A percentile compares a stretch with the other conserved stretches of the same genome.
Conservation (phyloP, 148 eudicot species). For the Rhododendron simsii region DNA sequence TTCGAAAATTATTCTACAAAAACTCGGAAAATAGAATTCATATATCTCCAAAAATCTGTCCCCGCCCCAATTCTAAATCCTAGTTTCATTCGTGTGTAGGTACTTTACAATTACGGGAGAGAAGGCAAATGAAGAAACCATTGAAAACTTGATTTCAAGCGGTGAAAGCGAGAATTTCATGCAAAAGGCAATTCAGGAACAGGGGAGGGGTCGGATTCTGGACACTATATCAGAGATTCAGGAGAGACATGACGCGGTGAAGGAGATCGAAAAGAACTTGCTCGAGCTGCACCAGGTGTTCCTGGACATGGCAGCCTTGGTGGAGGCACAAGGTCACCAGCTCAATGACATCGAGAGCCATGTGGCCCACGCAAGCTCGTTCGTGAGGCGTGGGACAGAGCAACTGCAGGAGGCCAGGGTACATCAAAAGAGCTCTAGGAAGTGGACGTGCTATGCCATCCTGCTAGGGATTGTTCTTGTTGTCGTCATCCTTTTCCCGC, state of each 20-base stretch:
- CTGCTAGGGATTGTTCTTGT: neutral
- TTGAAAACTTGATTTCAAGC: constrained; percentile 11
- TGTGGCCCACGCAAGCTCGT: constrained; percentile 20
- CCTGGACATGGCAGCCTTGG: constrained; percentile 27
- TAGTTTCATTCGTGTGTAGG: neutral
- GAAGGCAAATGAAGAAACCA: constrained; percentile 19
- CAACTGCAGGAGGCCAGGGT: constrained; percentile 16
- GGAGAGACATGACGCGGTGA: constrained; percentile 18
- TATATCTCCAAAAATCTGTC: neutral
- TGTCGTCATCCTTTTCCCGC: neutral
- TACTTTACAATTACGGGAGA: constrained; percentile 24
- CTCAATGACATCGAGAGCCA: constrained; percentile 23
- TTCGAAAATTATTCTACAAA: neutral
- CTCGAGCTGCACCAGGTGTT: constrained; percentile 18
- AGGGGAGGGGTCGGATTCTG: constrained; percentile 16
- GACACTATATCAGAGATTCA: constrained; percentile 18
- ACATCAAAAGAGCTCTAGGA: constrained; percentile 20
- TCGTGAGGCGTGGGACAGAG: constrained; percentile 20
- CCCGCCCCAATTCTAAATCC: neutral
- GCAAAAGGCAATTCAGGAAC: constrained; percentile 18
- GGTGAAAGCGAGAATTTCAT: constrained; percentile 16
- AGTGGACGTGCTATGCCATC: constrained; percentile 12
- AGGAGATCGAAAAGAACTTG: constrained; percentile 17
- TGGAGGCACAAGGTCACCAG: constrained; percentile 19
- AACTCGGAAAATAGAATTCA: neutral